Conservation (phyloP, 2,329 filamentous ascomycete genomes). For the Leptographium procerum region DNA sequence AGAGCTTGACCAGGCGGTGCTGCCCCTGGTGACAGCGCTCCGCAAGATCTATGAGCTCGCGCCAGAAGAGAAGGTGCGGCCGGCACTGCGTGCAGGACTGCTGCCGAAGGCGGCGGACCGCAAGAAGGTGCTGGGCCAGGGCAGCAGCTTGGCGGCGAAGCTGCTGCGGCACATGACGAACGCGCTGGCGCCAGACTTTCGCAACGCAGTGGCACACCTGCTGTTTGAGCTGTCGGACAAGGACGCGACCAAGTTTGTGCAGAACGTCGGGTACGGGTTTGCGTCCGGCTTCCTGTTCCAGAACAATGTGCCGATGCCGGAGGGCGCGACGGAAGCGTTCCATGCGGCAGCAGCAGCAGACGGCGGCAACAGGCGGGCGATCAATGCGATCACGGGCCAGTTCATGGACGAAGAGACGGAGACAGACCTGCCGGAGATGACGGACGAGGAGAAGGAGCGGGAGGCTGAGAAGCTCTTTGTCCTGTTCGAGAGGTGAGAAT, state of each 20-base stretch:
- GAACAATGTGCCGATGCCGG: constrained; percentile 69
- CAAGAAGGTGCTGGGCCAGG: constrained; percentile 63
- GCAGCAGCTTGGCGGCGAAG: constrained; percentile 60
- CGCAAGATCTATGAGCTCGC: constrained; percentile 60
- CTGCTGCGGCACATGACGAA: constrained; percentile 70
- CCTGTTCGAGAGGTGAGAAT: constrained; percentile 65
- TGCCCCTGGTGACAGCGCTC: constrained; percentile 65
- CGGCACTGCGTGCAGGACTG: constrained; percentile 53
- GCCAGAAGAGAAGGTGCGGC: constrained; percentile 43
- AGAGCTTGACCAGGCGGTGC: constrained; percentile 60
- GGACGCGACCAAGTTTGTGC: constrained; percentile 67
- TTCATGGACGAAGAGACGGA: constrained; percentile 56
- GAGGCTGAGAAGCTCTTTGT: constrained; percentile 87
- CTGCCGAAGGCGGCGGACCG: constrained; percentile 71
- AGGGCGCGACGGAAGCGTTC: constrained; percentile 24
- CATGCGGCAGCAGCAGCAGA: constrained; percentile 6
- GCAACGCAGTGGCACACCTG: constrained; percentile 63
- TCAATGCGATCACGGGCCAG: constrained; percentile 86
- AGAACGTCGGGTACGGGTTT: constrained; percentile 90
- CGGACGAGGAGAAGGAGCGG: constrained; percentile 77
- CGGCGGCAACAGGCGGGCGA: constrained; percentile 15
- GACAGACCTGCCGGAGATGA: constrained; percentile 61
- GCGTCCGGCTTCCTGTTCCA: constrained; percentile 83
- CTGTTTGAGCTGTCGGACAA: constrained; percentile 81
- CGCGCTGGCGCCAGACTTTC: constrained; percentile 57